Evolutionary conservation across 2,329 filamentous ascomycete species (phyloP), one percentile per base, ranked within the genome.

Genomic region (Paraphoma chrysanthemicola): DNA sequence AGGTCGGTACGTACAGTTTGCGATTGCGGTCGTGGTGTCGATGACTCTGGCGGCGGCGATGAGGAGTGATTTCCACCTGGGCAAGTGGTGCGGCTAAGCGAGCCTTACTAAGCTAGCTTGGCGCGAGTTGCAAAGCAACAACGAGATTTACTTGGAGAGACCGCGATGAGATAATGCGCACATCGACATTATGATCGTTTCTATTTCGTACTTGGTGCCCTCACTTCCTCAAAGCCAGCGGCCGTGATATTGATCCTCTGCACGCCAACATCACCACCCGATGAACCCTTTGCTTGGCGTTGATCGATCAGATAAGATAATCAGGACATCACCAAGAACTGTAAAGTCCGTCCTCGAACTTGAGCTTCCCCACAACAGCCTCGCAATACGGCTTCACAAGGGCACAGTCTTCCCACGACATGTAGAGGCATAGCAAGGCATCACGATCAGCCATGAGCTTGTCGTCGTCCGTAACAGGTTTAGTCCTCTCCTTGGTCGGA

Each of bases 1-100:
- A 71, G 17, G 47, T 52, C 59, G 59, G 63, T 69, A 77, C 73
- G 69, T 73, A 76, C 74, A 72, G 66, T 59, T 68, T 70, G 69
- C 58, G 59, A 63, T 48, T 71, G 67, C 62, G 64, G 69, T 65
- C 66, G 72, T 67, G 54, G 65, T 67, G 66, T 70, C 69, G 67
- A 64, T 71, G 71, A 69, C 66, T 70, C 60, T 63, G 60, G 60
- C 61, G 62, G 57, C 64, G 63, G 59, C 69, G 65, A 62, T 64
- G 64, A 57, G 55, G 65, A 61, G 63, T 47, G 41, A 44, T 53
- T 53, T 53, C 64, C 60, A 62, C 70, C 64, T 64, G 65, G 65
- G 59, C 62, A 51, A 56, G 58, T 73, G 70, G 68, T 64, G 62
- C 49, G 43, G 56, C 57, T 68, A 70, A 57, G 62, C 64, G 67